phyloP scores from a whole-genome alignment of 2,329 filamentous ascomycete species.

The Trichoderma pleuroti region DNA sequence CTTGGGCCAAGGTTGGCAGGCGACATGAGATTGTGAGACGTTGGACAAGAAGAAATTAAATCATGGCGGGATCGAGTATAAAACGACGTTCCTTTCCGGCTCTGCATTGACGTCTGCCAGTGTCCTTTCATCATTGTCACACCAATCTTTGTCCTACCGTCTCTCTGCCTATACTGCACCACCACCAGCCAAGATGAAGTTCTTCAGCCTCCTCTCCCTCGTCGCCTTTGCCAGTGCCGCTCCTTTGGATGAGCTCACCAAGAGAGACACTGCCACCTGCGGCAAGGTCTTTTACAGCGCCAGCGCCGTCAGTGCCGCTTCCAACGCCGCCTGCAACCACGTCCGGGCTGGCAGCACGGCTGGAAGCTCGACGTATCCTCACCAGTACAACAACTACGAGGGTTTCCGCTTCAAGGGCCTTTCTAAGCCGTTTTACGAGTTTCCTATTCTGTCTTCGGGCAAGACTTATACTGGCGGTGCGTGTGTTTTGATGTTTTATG shows the following conservation, averaged over 20 bases:
- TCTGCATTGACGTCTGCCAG: not conserved
- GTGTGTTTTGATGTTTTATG: not conserved
- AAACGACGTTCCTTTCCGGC: not conserved
- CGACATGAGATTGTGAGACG: not conserved
- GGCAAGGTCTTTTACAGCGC: constrained; percentile 31
- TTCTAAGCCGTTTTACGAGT: constrained; percentile 37
- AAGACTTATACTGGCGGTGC: constrained; percentile 34
- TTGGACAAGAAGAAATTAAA: not conserved
- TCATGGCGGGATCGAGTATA: not conserved
- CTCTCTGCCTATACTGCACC: not conserved
- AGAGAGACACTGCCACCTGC: constrained; percentile 24
- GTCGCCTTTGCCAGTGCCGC: constrained; percentile 29
- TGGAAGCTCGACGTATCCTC: constrained; percentile 35
- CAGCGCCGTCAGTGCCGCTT: constrained; percentile 29
- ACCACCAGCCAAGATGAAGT: constrained; percentile 24
- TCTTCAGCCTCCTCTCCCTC: constrained; percentile 30
- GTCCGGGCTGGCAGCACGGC: constrained; percentile 24
- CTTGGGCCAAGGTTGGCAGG: not conserved
- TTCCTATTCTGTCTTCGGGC: constrained; percentile 34
- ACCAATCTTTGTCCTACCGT: not conserved
- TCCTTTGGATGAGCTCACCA: constrained; percentile 23
- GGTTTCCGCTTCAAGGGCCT: constrained; percentile 32
- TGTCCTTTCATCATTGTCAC: not conserved
- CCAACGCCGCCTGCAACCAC: constrained; percentile 27
- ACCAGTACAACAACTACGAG: constrained; percentile 38